Conservation (phyloP, 192 early-diverging fungal species). For the Coemansia sp. region DNA sequence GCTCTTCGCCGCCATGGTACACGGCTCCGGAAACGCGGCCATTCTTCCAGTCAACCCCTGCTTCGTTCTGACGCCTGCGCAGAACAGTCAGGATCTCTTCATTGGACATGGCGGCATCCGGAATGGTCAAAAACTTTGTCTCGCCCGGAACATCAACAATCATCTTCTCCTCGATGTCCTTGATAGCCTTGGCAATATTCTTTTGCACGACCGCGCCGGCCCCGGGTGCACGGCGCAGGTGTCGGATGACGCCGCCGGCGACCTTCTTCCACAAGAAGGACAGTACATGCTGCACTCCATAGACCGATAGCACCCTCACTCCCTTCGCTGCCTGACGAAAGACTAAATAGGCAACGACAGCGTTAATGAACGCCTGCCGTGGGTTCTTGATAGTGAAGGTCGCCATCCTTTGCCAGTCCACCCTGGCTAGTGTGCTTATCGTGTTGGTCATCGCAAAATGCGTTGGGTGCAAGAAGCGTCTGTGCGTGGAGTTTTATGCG, state of each 20-base stretch:
- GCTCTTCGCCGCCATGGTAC: conserved; percentile 88
- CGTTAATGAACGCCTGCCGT: conserved; percentile 46
- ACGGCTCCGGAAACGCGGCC: conserved; percentile 88
- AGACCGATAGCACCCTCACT: conserved; percentile 30
- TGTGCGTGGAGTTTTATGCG: not conserved
- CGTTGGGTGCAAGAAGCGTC: not conserved
- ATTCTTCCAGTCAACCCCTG: conserved; percentile 73
- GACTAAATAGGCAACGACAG: conserved; percentile 34
- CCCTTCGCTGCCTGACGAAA: conserved; percentile 40
- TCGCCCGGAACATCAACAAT: conserved; percentile 61
- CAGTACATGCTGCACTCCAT: conserved; percentile 28
- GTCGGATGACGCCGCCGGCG: conserved; percentile 28
- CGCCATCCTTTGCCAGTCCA: conserved; percentile 47
- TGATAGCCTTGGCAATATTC: conserved; percentile 75
- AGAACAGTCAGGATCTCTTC: conserved; percentile 64
- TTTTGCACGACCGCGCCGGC: conserved; percentile 66
- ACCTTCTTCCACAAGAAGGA: conserved; percentile 30
- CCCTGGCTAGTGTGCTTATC: conserved; percentile 44
- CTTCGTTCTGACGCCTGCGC: conserved; percentile 59
- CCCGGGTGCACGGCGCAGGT: conserved; percentile 46
- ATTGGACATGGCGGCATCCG: conserved; percentile 62
- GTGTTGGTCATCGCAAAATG: conserved; percentile 29
- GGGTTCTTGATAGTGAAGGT: conserved; percentile 36
- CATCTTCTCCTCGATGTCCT: conserved; percentile 80
- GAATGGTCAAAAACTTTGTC: conserved; percentile 65